Percentiles rank a stretch among this genome's conserved stretches.
Evolutionary conservation across 2,329 filamentous ascomycete genomes (phyloP).

Genomic region (Chrysoporthe cubensis): DNA sequence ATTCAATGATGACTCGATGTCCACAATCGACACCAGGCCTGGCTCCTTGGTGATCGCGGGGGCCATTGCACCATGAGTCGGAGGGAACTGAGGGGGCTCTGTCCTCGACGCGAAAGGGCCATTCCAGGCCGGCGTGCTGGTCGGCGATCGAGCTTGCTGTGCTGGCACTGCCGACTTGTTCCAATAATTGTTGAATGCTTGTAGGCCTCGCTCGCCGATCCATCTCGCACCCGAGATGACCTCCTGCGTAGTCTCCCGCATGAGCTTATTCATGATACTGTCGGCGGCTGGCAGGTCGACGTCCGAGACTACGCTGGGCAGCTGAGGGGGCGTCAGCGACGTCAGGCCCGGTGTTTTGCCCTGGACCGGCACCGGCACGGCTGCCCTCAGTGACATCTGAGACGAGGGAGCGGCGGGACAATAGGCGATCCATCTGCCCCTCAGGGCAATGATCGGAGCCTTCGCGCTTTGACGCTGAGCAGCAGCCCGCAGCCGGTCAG

Average conservation of each 20-base stretch:
- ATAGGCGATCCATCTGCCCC: slow-evolving; percentile 76
- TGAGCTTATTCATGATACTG: slow-evolving; percentile 74
- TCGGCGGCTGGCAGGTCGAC: slow-evolving; percentile 75
- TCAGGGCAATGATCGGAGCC: slow-evolving; percentile 70
- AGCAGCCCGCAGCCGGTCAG: slow-evolving; percentile 45
- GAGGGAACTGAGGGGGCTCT: slow-evolving; percentile 67
- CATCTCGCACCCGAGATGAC: slow-evolving; percentile 75
- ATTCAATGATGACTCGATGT: slow-evolving; percentile 63
- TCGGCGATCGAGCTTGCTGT: slow-evolving; percentile 50
- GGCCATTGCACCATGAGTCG: slow-evolving; percentile 70
- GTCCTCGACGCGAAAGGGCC: slow-evolving; percentile 48
- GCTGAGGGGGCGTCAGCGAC: slow-evolving; percentile 69
- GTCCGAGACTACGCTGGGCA: slow-evolving; percentile 68
- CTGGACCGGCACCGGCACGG: slow-evolving; percentile 59
- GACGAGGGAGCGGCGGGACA: slow-evolving; percentile 75
- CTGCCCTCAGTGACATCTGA: slow-evolving; percentile 69
- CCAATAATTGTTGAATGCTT: slow-evolving; percentile 83
- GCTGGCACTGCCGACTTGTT: slow-evolving; percentile 56
- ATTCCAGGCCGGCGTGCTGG: slow-evolving; percentile 53
- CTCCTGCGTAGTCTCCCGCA: slow-evolving; percentile 79
- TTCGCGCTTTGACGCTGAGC: slow-evolving; percentile 52
- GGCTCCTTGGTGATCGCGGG: slow-evolving; percentile 67
- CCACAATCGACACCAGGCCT: slow-evolving; percentile 74
- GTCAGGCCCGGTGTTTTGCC: slow-evolving; percentile 60
- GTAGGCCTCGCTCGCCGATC: slow-evolving; percentile 76